Base-by-base conservation (phyloP, 177 flowering plant species). In the Vitis hybrid region DNA sequence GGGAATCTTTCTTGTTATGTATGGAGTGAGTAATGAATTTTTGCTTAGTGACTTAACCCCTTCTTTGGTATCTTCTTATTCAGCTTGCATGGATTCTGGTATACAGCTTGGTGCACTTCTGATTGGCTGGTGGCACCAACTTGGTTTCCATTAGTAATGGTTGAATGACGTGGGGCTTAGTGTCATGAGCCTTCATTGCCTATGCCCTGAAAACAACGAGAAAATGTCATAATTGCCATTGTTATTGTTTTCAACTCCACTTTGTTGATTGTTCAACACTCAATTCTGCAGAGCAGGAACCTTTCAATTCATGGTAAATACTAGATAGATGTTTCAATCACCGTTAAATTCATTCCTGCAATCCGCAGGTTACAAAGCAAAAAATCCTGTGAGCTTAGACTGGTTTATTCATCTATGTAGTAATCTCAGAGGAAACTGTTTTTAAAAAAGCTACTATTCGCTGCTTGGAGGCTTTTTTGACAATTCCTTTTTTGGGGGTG, bases 41-140 rank as follows among this genome's bases (percentile, higher is more conserved):
- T 38, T 38, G 47, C 47, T 38, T 38, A 38, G 47, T 38, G 47
- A 5, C 47, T 38, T 5, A 38, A 38, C 9, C 15, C 38, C 51
- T 49, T 20, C 13, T 12, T 64, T 53, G 54, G 38, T 51, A 62
- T 11, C n/a, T 11, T 49, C 28, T 72, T 75, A 14, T 81, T 65
- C 94, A 95, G 98, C 94, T 95, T 77, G 78, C 86, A 4, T 95
- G 98, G 99, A 88, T 89, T 79, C 79, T 93, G 31, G 86, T 87
- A 57, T 90, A 86, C 85, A 88, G 94, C 82, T 81, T 88, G 85
- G 87, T 65, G 14, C 94, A 90, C 82, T 88, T 88, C 75, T 88
- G 85, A 89, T 69, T 14, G 17, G 73, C 64, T 63, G 64, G 10
- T 57, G 66, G 19, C 15, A 56, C 28, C 44, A 14, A 59, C 60